phyloP scores from a whole-genome alignment of 768 basidiomycete species.

The Rossbeevera mucosa region DNA sequence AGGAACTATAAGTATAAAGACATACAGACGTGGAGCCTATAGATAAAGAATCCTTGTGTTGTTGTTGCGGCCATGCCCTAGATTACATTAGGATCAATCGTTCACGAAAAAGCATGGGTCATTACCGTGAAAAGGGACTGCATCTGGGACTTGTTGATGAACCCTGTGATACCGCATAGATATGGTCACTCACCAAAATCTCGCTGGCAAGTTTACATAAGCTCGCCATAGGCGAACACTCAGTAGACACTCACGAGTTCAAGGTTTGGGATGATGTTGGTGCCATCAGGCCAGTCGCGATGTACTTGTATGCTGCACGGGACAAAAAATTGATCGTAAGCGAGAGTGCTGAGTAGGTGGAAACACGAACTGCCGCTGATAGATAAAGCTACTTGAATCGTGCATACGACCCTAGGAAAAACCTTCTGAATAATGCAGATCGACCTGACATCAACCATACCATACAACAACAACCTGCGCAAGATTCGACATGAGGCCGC shows the following conservation, averaged over 20 bases:
- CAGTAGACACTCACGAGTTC: background rate
- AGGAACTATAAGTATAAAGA: background rate
- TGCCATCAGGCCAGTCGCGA: background rate
- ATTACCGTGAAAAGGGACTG: background rate
- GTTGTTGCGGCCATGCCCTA: background rate
- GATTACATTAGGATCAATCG: background rate
- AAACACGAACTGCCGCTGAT: background rate
- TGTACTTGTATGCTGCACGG: background rate
- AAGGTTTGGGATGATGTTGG: background rate
- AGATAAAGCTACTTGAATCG: background rate
- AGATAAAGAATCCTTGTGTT: background rate
- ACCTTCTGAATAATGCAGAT: background rate
- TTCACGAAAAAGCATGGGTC: background rate
- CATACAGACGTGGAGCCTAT: constrained; percentile 1
- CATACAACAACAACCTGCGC: background rate
- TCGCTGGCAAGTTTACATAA: background rate
- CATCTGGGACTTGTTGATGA: background rate
- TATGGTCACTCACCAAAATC: background rate
- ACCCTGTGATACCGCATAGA: too few relatives aligned
- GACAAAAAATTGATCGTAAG: background rate
- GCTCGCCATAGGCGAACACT: background rate
- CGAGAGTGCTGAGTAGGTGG: background rate
- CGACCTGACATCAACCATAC: background rate
- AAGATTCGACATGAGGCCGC: too few relatives aligned
- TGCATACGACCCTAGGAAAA: background rate